Evolutionary conservation across 2,329 filamentous ascomycete species (phyloP), one percentile per base, ranked within the genome.

Genomic region (Xylaria digitata): DNA sequence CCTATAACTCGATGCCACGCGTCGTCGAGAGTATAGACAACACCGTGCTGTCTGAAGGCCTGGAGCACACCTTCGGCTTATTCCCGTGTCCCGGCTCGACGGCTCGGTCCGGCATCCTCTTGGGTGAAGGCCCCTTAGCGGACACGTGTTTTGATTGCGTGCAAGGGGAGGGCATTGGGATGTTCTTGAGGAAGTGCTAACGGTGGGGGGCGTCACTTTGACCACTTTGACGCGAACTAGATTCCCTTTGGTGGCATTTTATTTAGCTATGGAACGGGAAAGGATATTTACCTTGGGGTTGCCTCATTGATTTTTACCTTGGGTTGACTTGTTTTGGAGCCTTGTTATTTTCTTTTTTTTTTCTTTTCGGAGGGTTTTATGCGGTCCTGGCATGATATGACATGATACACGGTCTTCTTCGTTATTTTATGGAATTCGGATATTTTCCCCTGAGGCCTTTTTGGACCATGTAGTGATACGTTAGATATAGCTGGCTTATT

Each of bases 151-250:
- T 76, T 8, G 69, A 74, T 45, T 73, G 71, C n/a, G 0, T 21
- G 17, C 72, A 76, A 54, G 64, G 66, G 0, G 56, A 56, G 15
- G 65, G 61, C 7, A 50, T 71, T 9, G 74, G 74, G 53, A 37
- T 76, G 63, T 73, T 71, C 45, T 37, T 76, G 48, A n/a, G 66
- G 9, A 74, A 68, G 23, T 76, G 74, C 59, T 71, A 46, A 61
- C 17, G 40, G 26, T 34, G 17, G 23, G 19, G 5, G n/a, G n/a
- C n/a, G n/a, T n/a, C n/a, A n/a, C n/a, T n/a, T n/a, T n/a, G n/a
- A 7, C 42, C 26, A 50, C 9, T n/a, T 40, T 13, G 37, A 40
- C 15, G 11, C 11, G 37, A 40, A 15, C 11, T 40, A 9, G 37
- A 15, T 40, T 40, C 13, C 17, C 17, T 30, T 17, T 17, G 23